Evolutionary conservation across 2,329 filamentous ascomycete genomes (phyloP).

Genomic region (Lachnellula hyalina): DNA sequence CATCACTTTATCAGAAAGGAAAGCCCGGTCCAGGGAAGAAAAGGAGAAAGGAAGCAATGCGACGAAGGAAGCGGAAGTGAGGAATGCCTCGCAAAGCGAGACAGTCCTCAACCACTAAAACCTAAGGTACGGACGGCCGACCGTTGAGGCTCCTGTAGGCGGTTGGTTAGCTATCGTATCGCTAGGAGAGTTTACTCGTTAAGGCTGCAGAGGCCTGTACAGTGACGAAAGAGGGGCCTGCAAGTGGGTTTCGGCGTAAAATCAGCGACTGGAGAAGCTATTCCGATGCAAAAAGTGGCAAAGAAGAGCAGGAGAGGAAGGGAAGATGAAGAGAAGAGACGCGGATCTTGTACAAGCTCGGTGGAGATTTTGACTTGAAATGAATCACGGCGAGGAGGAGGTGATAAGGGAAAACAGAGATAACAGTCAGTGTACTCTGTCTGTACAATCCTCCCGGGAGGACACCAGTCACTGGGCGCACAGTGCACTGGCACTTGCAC

Average conservation of each 20-base stretch:
- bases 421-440: no score
- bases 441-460: no score
- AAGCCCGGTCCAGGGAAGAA: constrained; percentile 33
- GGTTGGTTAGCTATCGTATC: not conserved
- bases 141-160: not conserved
- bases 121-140: not conserved
- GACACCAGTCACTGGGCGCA: no score
- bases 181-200: no score
- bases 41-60: constrained; percentile 32
- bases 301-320: not conserved
- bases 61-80: constrained; percentile 30
- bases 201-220: no score
- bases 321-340: not conserved
- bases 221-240: not conserved
- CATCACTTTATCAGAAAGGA: constrained; percentile 35
- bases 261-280: not conserved
- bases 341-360: not conserved
- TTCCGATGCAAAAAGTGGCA: not conserved
- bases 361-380: no score
- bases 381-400: no score
- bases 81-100: constrained; percentile 34
- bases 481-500: no score
- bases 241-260: not conserved
- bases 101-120: constrained; percentile 32
- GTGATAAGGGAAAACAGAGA: no score